A percentile compares a stretch with the other conserved stretches of the same genome.
These are phyloP conservation scores for Scopulariopsis brevicaulis DNA, from an alignment of 2,329 filamentous ascomycete genomes.

Conservation along the genomic window DNA sequence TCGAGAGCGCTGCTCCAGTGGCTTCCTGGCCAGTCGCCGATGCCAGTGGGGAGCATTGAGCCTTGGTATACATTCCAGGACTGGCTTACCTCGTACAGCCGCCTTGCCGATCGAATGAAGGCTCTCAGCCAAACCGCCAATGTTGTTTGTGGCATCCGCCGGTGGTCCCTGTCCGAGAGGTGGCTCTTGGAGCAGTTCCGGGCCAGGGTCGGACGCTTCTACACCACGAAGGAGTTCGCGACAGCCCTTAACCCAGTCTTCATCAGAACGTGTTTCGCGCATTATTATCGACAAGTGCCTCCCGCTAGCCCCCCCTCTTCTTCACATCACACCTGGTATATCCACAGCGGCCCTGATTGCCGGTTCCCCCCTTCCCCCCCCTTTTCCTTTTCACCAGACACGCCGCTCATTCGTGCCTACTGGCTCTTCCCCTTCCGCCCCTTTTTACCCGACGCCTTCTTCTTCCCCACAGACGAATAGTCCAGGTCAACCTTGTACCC, in stretches of 20 bases:
- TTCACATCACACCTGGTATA: background rate
- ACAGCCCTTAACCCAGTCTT: background rate
- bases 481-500: slow-evolving; percentile 18
- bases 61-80: too few species aligned
- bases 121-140: too few species aligned
- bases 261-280: background rate
- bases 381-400: background rate
- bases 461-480: slow-evolving; percentile 12
- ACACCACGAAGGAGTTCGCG: background rate
- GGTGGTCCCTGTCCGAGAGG: too few species aligned
- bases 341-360: background rate
- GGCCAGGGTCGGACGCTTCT: background rate
- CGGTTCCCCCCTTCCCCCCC: background rate
- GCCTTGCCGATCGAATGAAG: too few species aligned
- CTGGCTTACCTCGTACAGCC: too few species aligned
- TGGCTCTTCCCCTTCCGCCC: slow-evolving; percentile 12
- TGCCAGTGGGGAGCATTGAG: too few species aligned
- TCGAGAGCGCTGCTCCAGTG: too few species aligned
- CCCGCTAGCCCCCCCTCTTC: background rate
- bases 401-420: background rate
- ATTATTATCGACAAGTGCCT: background rate
- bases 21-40: too few species aligned
- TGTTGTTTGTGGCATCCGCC: too few species aligned
- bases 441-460: slow-evolving; percentile 15
- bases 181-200: background rate